Evolutionary conservation across 306 rosid species (phyloP).

Genomic region (Carpinus viminea): DNA sequence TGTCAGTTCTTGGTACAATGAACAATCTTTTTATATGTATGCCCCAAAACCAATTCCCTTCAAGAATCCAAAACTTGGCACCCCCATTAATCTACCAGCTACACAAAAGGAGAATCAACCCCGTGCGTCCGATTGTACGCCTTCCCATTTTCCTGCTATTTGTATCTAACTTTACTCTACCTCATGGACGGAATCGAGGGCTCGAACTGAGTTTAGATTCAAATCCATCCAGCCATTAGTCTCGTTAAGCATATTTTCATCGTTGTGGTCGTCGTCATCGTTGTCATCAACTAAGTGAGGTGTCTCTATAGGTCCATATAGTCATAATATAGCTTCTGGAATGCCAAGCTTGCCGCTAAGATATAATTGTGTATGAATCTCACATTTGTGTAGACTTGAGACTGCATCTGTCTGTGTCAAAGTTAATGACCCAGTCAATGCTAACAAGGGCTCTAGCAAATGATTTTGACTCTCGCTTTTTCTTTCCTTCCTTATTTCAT

Average conservation of each 20-base stretch:
- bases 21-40: neutral
- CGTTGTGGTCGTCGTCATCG: neutral
- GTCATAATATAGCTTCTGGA: conserved; percentile 62
- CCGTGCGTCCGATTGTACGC: neutral
- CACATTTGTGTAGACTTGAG: conserved; percentile 71
- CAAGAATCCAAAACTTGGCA: neutral
- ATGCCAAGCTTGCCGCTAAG: conserved; percentile 66
- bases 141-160: neutral
- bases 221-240: conserved; percentile 24
- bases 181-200: conserved; percentile 30
- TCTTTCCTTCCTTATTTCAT: conserved; percentile 71
- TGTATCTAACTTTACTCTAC: conserved; percentile 21
- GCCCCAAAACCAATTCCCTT: conserved; percentile 1
- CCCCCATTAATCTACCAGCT: neutral
- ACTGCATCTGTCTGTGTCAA: conserved; percentile 61
- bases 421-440: conserved; percentile 65
- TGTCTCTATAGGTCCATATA: conserved; percentile 29
- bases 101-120: neutral
- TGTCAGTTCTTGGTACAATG: neutral
- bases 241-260: conserved; percentile 17
- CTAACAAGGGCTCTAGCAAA: conserved; percentile 70
- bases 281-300: conserved; percentile 13
- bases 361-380: conserved; percentile 71
- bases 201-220: conserved; percentile 25
- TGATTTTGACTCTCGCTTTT: conserved; percentile 52